phyloP scores from a whole-genome alignment of 495 filamentous ascomycete genomes.

The Lichenothelia convexa region DNA sequence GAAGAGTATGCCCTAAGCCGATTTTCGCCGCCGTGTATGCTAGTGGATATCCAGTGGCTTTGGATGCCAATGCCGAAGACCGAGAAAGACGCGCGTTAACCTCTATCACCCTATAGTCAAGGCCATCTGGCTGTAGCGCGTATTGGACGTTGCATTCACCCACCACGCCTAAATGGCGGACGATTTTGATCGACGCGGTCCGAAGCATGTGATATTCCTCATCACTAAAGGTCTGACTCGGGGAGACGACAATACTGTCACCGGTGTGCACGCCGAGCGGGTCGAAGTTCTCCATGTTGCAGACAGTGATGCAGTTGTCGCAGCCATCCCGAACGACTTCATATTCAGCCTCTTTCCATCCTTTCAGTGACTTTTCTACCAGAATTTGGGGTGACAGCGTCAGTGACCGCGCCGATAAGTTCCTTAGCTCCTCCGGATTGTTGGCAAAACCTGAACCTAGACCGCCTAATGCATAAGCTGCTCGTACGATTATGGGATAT shows the following conservation, averaged over 20 bases:
- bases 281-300: constrained; percentile 99
- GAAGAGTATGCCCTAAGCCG: constrained; percentile 80
- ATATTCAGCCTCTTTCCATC: constrained; percentile 99
- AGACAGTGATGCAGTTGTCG: constrained; percentile 98
- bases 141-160: constrained; percentile 99
- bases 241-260: constrained; percentile 95
- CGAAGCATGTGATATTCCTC: constrained; percentile 99
- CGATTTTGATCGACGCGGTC: constrained; percentile 96
- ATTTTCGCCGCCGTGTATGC: constrained; percentile 95
- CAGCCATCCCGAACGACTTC: constrained; percentile 91
- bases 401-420: constrained; percentile 80
- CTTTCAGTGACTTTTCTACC: constrained; percentile 98
- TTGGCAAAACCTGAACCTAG: constrained; percentile 94
- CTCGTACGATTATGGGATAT: constrained; percentile 94
- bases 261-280: constrained; percentile 95
- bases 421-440: constrained; percentile 79
- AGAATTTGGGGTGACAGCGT: constrained; percentile 93
- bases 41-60: constrained; percentile 90
- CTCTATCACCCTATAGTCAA: constrained; percentile 97
- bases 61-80: constrained; percentile 87
- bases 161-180: constrained; percentile 89
- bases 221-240: constrained; percentile 89
- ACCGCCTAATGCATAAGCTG: constrained; percentile 88
- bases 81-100: constrained; percentile 93
- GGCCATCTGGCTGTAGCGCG: constrained; percentile 87